These are phyloP conservation scores for Dipodascus albidus DNA, from an alignment of 805 yeast genomes.

Conservation along the genomic window DNA sequence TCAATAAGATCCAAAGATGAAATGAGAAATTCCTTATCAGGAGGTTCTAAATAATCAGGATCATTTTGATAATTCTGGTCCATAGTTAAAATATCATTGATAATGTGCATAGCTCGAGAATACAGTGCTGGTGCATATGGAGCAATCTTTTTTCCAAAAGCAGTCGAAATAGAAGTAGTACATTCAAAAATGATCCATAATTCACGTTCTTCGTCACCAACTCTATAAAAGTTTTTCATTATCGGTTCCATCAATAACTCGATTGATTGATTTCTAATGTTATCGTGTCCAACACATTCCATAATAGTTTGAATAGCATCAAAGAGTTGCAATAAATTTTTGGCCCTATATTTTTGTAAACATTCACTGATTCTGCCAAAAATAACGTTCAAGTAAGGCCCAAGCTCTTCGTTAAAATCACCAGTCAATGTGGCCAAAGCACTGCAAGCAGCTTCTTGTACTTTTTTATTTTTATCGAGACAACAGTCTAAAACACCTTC, in stretches of 20 bases:
- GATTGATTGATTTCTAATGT: constrained; percentile 45
- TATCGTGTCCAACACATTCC: constrained; percentile 54
- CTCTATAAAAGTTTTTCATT: constrained; percentile 63
- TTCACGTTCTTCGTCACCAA: constrained; percentile 70
- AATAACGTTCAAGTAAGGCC: constrained; percentile 53
- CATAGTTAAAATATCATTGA: constrained; percentile 54
- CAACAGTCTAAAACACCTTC: constrained; percentile 65
- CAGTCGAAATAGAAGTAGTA: constrained; percentile 81
- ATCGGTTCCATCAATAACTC: constrained; percentile 67
- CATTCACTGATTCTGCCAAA: constrained; percentile 62
- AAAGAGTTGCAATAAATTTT: constrained; percentile 69
- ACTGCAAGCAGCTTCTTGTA: constrained; percentile 87
- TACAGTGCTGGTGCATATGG: constrained; percentile 86
- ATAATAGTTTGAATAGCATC: constrained; percentile 91
- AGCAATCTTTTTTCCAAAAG: constrained; percentile 72
- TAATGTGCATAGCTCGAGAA: constrained; percentile 60
- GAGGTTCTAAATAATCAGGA: constrained; percentile 32
- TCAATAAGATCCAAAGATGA: constrained; percentile 85
- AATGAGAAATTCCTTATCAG: constrained; percentile 84
- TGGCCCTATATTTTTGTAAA: constrained; percentile 67
- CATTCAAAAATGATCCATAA: constrained; percentile 91
- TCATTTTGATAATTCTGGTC: constrained; percentile 25
- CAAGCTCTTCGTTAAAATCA: constrained; percentile 51
- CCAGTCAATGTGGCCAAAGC: constrained; percentile 80
- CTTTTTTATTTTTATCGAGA: constrained; percentile 76